Base-by-base conservation (phyloP, 257 asterid species). In the Schizonepeta tenuifolia region DNA sequence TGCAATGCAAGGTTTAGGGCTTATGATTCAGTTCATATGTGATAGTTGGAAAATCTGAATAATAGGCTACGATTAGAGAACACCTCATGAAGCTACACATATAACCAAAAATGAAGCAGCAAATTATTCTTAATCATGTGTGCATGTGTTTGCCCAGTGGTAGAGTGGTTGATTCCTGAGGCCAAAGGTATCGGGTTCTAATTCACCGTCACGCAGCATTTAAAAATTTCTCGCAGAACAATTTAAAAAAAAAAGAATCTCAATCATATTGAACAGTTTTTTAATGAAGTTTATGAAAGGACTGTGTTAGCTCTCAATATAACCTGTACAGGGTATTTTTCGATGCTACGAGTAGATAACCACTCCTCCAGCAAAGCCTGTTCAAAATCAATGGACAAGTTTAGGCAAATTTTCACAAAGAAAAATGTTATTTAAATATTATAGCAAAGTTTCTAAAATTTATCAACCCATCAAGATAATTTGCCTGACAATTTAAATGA, bases 361-460 rank as follows among this genome's bases (percentile, higher is more conserved):
- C 97, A 92, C 86, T 95, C 99, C 87, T 95, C 99, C 47, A 95
- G 90, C 87, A 95, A 79, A 61, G 99, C 98, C 96, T 90, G 88
- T 71, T 63, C 57, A 58, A 62, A 69, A 74, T 26, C n/a, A 79
- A 73, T 15, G 79, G 64, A 69, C 51, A 63, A 35, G 28, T 38
- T 57, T 63, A 35, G 46, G 24, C 28, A 62, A 69, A 57, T 65
- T 14, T 9, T 49, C 20, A 67, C 10, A 41, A 65, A 64, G 15
- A 60, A 12, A 72, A 38, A 44, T 43, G 20, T 35, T 53, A 77
- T 14, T n/a, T 8, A 15, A 35, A 20, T 38, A 76, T n/a, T 20
- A 60, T 26, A 35, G 67, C 57, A 51, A 9, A 38, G 51, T 65
- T 49, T 33, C 33, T 13, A 44, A 63, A 61, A n/a, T n/a, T n/a